Evolutionary conservation across 805 yeast species (phyloP), one percentile per base, ranked within the genome.

Genomic region (Zygosaccharomyces bailii): DNA sequence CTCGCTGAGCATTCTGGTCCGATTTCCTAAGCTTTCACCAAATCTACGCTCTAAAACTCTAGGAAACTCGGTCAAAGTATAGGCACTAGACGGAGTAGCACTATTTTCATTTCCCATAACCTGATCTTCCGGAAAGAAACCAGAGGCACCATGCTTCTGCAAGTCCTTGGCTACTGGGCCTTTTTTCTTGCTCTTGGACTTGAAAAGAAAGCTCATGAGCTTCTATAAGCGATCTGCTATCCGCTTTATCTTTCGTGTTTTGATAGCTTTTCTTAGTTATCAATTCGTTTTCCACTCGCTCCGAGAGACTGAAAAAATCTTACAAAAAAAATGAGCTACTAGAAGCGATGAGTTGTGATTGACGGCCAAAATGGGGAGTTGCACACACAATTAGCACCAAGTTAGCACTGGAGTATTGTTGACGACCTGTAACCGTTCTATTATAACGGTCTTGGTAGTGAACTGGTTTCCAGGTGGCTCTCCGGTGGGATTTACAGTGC

Each of bases 401-500:
- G 86, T 79, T 49, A 82, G 80, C 1, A 82, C 78, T 0, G 88
- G 86, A 0, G 83, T 75, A 3, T 75, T 66, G 5, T 69, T 68
- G 3, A 75, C 82, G 11, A 75, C 71, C 53, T 78, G 80, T 20
- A 82, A 55, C 40, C 85, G 62, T 59, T 82, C 88, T 4, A 81
- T 75, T 3, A 82, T 72, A 3, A 80, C 86, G 33, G 62, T 67
- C 52, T 73, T 72, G 1, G 71, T 63, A 7, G 46, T 25, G 31
- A 37, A 37, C 8, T 20, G 32, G 30, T 20, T 24, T 9, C 14
- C 30, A 13, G 11, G 31, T 7, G 31, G 6, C 13, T 27, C 31
- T n/a, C 14, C 13, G 4, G 13, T 27, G 8, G 31, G 14, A 16
- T n/a, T n/a, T 27, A 16, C 14, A 27, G 11, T 27, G 31, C 14